phyloP scores from a whole-genome alignment of 2,329 filamentous ascomycete species.

The Talaromyces funiculosus region DNA sequence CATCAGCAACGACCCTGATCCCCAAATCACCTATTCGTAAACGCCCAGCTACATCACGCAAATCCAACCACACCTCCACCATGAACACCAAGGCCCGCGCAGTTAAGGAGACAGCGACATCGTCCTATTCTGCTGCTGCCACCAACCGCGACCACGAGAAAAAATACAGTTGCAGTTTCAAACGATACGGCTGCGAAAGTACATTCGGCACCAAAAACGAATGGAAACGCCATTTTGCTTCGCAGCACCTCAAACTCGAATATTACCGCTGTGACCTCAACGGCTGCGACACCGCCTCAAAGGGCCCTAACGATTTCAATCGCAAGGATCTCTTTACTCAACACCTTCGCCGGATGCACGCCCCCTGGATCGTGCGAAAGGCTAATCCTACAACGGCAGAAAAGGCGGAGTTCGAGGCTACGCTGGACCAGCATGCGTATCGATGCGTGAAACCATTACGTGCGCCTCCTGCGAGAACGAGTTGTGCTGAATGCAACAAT shows the following conservation, averaged over 20 bases:
- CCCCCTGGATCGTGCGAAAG: constrained; percentile 50
- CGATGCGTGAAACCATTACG: constrained; percentile 56
- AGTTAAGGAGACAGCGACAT: neutral
- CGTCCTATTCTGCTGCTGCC: neutral
- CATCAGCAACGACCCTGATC: neutral
- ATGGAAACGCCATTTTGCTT: constrained; percentile 84
- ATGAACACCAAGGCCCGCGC: neutral
- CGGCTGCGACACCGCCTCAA: constrained; percentile 41
- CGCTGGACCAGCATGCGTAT: constrained; percentile 52
- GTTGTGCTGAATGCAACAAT: constrained; percentile 54
- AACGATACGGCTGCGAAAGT: constrained; percentile 66
- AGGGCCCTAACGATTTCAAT: constrained; percentile 66
- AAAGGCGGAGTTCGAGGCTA: constrained; percentile 44
- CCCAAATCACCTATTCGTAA: constrained; percentile 1
- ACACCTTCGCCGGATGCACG: constrained; percentile 82
- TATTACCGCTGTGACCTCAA: constrained; percentile 73
- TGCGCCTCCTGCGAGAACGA: constrained; percentile 55
- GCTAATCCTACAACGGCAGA: constrained; percentile 26
- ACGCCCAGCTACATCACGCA: neutral
- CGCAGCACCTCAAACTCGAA: constrained; percentile 69
- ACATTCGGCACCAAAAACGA: constrained; percentile 82
- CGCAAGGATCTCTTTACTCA: constrained; percentile 89
- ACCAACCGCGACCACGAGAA: neutral
- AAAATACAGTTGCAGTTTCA: constrained; percentile 68
- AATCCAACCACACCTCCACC: neutral